These are phyloP conservation scores for Flammula alnicola DNA, from an alignment of 1,284 basidiomycete genomes.

Conservation along the genomic window DNA sequence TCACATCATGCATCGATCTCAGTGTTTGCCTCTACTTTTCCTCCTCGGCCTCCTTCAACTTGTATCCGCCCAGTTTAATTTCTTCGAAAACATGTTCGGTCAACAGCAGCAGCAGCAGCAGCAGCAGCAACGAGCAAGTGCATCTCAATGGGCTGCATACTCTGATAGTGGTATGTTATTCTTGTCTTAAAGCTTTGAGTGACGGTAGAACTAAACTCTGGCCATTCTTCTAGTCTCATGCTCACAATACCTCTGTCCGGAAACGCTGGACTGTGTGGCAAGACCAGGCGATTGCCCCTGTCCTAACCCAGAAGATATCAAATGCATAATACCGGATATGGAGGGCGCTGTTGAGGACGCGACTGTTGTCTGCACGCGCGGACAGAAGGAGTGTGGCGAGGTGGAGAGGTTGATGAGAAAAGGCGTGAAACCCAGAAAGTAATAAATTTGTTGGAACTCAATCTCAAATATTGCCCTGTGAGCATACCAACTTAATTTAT, in stretches of 20 bases:
- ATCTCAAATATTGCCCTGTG: slow-evolving; percentile 2
- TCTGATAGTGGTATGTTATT: slow-evolving; percentile 47
- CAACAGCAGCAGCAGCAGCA: slow-evolving; percentile 57
- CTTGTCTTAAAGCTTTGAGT: not conserved
- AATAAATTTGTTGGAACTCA: slow-evolving; percentile 8
- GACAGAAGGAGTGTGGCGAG: slow-evolving; percentile 52
- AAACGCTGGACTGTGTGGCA: slow-evolving; percentile 60
- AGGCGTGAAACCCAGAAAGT: slow-evolving; percentile 33
- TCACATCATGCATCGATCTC: slow-evolving; percentile 17
- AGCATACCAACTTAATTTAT: slow-evolving; percentile 8
- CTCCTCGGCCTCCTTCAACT: slow-evolving; percentile 28
- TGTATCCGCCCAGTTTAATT: slow-evolving; percentile 59
- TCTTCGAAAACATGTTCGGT: slow-evolving; percentile 69
- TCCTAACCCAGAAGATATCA: slow-evolving; percentile 61
- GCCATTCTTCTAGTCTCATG: slow-evolving; percentile 49
- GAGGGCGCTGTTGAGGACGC: slow-evolving; percentile 46
- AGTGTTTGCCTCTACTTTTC: slow-evolving; percentile 20
- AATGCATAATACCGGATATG: slow-evolving; percentile 59
- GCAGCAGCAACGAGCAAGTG: slow-evolving; percentile 54
- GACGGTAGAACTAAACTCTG: not conserved
- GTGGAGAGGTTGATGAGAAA: slow-evolving; percentile 51
- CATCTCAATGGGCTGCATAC: slow-evolving; percentile 65
- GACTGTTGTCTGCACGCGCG: slow-evolving; percentile 62
- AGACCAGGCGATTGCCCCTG: slow-evolving; percentile 63
- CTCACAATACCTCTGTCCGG: slow-evolving; percentile 63